A percentile compares a stretch with the other conserved stretches of the same genome.
phyloP scores from a whole-genome alignment of 345 rosid genomes.

The Gossypium raimondii region DNA sequence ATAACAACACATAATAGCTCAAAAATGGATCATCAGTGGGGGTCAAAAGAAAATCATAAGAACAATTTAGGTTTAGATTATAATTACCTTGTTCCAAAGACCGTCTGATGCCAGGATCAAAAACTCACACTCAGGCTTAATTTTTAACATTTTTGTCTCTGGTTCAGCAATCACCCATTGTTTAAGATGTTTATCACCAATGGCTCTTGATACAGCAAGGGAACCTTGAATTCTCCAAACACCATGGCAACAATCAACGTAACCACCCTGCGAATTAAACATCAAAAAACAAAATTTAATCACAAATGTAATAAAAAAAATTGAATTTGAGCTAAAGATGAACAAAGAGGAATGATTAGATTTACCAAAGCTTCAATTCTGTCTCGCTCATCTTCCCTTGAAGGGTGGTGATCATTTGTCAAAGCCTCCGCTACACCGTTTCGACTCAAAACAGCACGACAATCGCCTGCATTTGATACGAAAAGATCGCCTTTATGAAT shows the following conservation, averaged over 20 bases:
- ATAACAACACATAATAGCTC: no score
- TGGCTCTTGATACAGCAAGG: constrained; percentile 79
- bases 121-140: constrained; percentile 61
- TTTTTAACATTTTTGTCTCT: constrained; percentile 48
- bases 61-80: neutral
- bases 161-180: constrained; percentile 92
- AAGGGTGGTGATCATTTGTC: constrained; percentile 74
- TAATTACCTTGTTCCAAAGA: constrained; percentile 84
- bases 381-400: constrained; percentile 50
- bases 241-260: constrained; percentile 70
- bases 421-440: constrained; percentile 74
- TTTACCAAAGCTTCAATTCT: constrained; percentile 66
- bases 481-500: constrained; percentile 47
- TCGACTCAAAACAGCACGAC: constrained; percentile 73
- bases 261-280: constrained; percentile 57
- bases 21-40: neutral
- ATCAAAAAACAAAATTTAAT: neutral
- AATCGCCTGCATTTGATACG: constrained; percentile 79
- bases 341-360: neutral
- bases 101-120: constrained; percentile 95
- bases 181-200: constrained; percentile 72
- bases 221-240: constrained; percentile 90
- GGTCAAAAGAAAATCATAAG: neutral
- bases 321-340: neutral
- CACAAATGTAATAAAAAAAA: no score